Evolutionary conservation across 495 filamentous ascomycete genomes (phyloP).

Genomic region (Penicillium maclennaniae): DNA sequence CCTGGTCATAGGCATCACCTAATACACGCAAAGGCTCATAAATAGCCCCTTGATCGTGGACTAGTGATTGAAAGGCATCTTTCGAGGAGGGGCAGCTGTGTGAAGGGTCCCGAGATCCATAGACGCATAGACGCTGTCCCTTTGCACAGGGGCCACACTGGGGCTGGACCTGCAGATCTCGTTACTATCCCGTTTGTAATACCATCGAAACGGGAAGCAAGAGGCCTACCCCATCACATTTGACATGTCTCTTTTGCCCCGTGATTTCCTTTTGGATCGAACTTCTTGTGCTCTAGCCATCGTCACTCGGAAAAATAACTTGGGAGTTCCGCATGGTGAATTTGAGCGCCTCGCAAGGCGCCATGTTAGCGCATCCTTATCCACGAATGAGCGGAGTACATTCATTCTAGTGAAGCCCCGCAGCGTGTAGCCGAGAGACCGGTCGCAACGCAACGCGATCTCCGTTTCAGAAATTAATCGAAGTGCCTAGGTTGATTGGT

Average conservation of each 20-base stretch:
- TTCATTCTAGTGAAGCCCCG: too few species aligned
- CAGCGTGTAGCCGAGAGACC: too few species aligned
- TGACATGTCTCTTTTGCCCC: slow-evolving; percentile 33
- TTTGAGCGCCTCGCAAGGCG: too few species aligned
- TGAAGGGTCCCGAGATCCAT: slow-evolving; percentile 5
- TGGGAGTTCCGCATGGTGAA: too few species aligned
- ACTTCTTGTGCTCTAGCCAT: slow-evolving; percentile 10
- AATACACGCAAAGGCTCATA: slow-evolving; percentile 22
- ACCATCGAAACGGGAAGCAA: too few species aligned
- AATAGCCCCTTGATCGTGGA: not conserved
- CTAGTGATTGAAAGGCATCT: not conserved
- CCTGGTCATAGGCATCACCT: slow-evolving; percentile 26
- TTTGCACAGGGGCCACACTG: slow-evolving; percentile 32
- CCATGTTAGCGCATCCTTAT: too few species aligned
- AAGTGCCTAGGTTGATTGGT: too few species aligned
- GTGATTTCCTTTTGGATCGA: slow-evolving; percentile 29
- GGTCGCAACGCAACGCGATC: too few species aligned
- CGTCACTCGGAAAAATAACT: too few species aligned
- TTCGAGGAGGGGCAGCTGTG: not conserved
- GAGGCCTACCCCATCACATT: slow-evolving; percentile 27
- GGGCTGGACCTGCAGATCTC: slow-evolving; percentile 18
- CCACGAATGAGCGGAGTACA: too few species aligned
- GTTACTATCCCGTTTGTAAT: not conserved
- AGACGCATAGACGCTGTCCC: slow-evolving; percentile 27
- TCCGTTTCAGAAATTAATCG: too few species aligned